Evolutionary conservation across 306 rosid genomes (phyloP).

Genomic region (Hippophae tibetana): DNA sequence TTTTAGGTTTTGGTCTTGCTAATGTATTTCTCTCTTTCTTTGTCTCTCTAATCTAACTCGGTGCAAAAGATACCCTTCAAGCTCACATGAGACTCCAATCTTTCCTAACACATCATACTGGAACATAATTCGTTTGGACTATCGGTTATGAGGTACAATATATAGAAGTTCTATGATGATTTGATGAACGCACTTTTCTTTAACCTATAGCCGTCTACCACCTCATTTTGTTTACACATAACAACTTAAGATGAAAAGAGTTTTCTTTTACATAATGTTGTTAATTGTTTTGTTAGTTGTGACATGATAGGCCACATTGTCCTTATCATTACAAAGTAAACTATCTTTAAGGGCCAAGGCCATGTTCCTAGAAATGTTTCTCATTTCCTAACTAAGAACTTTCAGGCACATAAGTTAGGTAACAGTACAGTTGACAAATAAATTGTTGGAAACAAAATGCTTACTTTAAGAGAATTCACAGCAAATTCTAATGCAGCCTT

Average conservation of each 20-base stretch:
- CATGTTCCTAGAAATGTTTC: too few species aligned
- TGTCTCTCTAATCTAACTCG: not conserved
- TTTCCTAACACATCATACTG: not conserved
- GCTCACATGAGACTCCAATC: not conserved
- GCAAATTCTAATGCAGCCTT: constrained; percentile 92
- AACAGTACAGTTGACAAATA: not conserved
- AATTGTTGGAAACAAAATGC: constrained; percentile 11
- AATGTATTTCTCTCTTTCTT: not conserved
- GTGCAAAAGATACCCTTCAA: not conserved
- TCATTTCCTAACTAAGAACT: too few species aligned
- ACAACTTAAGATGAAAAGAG: too few species aligned
- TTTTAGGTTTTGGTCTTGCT: not conserved
- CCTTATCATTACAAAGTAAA: too few species aligned
- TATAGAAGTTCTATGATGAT: not conserved
- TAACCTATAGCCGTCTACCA: too few species aligned
- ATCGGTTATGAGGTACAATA: too few species aligned
- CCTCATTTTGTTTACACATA: too few species aligned
- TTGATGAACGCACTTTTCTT: too few species aligned
- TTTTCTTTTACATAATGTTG: too few species aligned
- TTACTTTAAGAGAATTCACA: constrained; percentile 69
- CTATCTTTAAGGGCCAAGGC: too few species aligned
- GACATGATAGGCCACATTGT: too few species aligned
- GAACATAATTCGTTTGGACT: not conserved
- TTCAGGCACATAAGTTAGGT: not conserved
- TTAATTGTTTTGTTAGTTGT: too few species aligned